These are phyloP conservation scores for Alternaria angustiovoidea DNA, from an alignment of 2,329 filamentous ascomycete genomes.

Conservation along the genomic window DNA sequence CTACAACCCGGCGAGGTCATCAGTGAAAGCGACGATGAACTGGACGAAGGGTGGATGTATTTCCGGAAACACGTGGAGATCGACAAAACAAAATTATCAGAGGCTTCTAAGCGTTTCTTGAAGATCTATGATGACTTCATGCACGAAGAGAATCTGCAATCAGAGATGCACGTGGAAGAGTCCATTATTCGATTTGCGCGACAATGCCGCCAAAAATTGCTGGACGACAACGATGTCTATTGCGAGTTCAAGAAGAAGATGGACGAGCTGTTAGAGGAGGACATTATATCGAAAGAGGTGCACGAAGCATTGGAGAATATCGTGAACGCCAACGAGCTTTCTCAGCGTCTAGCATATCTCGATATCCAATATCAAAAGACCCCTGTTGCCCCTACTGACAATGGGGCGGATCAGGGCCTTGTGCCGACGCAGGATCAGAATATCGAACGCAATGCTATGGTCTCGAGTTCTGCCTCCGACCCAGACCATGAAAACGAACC, in stretches of 20 bases:
- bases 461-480: background rate
- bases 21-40: conserved; percentile 56
- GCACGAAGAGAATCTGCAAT: conserved; percentile 46
- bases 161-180: conserved; percentile 46
- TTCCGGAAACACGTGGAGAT: conserved; percentile 39
- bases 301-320: conserved; percentile 28
- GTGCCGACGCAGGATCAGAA: background rate
- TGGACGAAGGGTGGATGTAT: conserved; percentile 50
- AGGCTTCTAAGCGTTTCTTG: conserved; percentile 46
- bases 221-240: conserved; percentile 15
- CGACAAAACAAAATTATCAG: conserved; percentile 16
- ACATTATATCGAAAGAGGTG: conserved; percentile 36
- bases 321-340: conserved; percentile 4
- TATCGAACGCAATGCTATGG: background rate
- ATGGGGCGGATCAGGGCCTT: background rate
- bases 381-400: background rate
- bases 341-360: conserved; percentile 10
- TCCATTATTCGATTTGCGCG: conserved; percentile 52
- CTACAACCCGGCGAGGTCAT: conserved; percentile 50
- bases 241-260: conserved; percentile 45
- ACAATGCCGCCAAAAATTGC: conserved; percentile 31
- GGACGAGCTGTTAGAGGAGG: conserved; percentile 39
- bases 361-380: background rate
- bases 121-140: conserved; percentile 50
- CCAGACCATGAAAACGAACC: background rate